Evolutionary conservation across 1,284 basidiomycete genomes (phyloP), one percentile per base, ranked within the genome.

Genomic region (Hemileia vastatrix): DNA sequence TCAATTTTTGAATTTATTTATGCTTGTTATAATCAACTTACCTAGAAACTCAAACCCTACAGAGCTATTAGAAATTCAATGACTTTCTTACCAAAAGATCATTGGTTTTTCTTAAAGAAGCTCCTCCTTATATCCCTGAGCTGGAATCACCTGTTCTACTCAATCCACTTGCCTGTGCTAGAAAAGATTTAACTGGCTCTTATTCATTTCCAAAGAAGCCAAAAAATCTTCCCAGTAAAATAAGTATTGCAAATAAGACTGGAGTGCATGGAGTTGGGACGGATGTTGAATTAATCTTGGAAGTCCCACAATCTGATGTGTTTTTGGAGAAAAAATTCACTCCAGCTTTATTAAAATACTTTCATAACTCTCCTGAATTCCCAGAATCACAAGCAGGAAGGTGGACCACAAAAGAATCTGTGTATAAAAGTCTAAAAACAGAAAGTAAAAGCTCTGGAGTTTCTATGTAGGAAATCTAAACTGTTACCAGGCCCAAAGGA

Each of bases 361-460:
- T 94, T 79, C 81, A 80, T 57, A 72, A 83, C n/a, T 91, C 96
- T 72, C 86, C 95, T 0, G 88, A 90, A 65, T 85, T 89, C 18
- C 78, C 83, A 1, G 87, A 94, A 2, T 96, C 93, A 6, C 93
- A 95, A 75, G 92, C 93, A 43, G 94, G 89, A 56, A 87, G 93
- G 67, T 98, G 95, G 92, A 89, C 85, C 52, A 93, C 91, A 54
- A 98, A 97, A 78, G 95, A 98, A 77, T 93, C 93, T 9, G 88
- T 93, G 57, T 96, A 98, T 85, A 98, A 98, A 80, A 88, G 91
- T n/a, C 83, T 98, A 13, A 88, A 89, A 33, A 86, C 93, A 45
- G 80, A 85, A 19, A 92, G 89, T 4, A 88, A 92, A 77, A 95
- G 95, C 47, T 90, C 92, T 4, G 89, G 84, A 13, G 91, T 94